Percentiles rank a stretch among this genome's conserved stretches.
phyloP scores from a whole-genome alignment of 306 rosid species.

The cucumber (Cucumis sativus) region Cucumber_9930_V3 NC_026658.2:14038501-14039000 shows the following conservation, averaged over 20 bases:
- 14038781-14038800: neutral
- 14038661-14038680: constrained; percentile 83
- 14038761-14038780: neutral
- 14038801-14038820: neutral
- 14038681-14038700: constrained; percentile 41
- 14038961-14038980: constrained; percentile 97
- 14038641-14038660: constrained; percentile 88
- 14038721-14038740: neutral
- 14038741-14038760: neutral
- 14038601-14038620: constrained; percentile 64
- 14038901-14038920: constrained; percentile 43
- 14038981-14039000: constrained; percentile 73
- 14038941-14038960: constrained; percentile 89
- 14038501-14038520: constrained; percentile 38
- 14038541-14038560: constrained; percentile 42
- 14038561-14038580: constrained; percentile 33
- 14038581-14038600: constrained; percentile 71
- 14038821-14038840: neutral
- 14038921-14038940: constrained; percentile 53
- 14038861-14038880: constrained; percentile 96
- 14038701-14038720: neutral
- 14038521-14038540: constrained; percentile 52
- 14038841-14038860: constrained; percentile 35
- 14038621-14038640: constrained; percentile 36
- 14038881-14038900: constrained; percentile 53